A percentile compares a stretch with the other conserved stretches of the same genome.
Evolutionary conservation across 106 monocot species (phyloP).

Genomic region (Amphibolis antarctica): DNA sequence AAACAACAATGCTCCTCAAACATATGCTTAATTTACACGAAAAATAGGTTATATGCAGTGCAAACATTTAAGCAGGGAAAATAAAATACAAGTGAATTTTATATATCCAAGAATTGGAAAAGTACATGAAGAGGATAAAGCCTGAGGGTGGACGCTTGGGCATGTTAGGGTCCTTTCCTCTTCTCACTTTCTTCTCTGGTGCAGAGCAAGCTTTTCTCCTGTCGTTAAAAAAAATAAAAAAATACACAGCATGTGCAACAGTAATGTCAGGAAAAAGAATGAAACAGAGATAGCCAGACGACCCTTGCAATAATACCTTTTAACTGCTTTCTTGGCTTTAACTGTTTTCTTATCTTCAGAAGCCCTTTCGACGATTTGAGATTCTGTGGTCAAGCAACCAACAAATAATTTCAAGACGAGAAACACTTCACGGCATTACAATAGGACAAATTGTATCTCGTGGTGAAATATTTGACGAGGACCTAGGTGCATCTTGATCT

Average conservation of each 20-base stretch:
- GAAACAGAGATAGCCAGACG: background rate
- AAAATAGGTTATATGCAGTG: background rate
- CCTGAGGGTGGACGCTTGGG: conserved; percentile 77
- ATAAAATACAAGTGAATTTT: background rate
- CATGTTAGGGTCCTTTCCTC: conserved; percentile 30
- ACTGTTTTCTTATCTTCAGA: conserved; percentile 41
- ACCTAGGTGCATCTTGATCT: conserved; percentile 78
- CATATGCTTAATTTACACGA: background rate
- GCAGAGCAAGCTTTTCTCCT: conserved; percentile 48
- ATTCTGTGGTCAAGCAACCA: conserved; percentile 25
- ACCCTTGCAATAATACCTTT: too few species aligned
- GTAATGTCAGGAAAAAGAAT: background rate
- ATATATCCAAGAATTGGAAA: background rate
- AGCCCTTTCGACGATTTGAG: conserved; percentile 64
- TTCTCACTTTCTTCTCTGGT: conserved; percentile 47
- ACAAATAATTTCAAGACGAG: too few species aligned
- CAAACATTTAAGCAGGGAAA: background rate
- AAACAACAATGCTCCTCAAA: background rate
- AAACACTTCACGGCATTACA: too few species aligned
- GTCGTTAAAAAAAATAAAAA: background rate
- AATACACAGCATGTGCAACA: background rate
- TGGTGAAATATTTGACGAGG: background rate
- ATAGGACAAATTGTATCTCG: too few species aligned
- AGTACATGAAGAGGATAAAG: conserved; percentile 80
- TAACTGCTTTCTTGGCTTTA: conserved; percentile 16